Evolutionary conservation across 2,329 filamentous ascomycete genomes (phyloP).

Genomic region (Penicillium hesseltinei): DNA sequence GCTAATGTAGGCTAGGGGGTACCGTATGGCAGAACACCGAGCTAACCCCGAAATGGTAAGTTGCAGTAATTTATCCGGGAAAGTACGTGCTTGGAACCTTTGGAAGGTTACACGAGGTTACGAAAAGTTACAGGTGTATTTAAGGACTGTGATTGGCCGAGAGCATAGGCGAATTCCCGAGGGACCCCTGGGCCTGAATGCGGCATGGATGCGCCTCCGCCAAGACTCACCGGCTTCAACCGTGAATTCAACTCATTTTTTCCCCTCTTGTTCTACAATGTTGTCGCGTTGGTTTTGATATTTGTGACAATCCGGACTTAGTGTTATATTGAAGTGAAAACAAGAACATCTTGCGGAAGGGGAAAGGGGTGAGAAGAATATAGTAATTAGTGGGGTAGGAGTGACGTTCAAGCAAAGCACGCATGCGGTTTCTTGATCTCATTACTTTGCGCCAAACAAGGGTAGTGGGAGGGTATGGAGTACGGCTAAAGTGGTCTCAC

Average conservation of each 20-base stretch:
- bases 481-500: background rate
- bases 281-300: background rate
- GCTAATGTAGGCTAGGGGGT: background rate
- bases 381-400: no score
- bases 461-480: background rate
- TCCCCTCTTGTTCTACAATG: background rate
- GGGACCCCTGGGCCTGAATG: conserved; percentile 7
- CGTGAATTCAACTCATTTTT: background rate
- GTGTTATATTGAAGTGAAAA: no score
- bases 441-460: background rate
- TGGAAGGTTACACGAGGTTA: background rate
- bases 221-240: conserved; percentile 1
- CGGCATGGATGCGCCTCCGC: conserved; percentile 15
- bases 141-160: background rate
- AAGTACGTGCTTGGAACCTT: background rate
- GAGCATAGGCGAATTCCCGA: background rate
- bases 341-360: background rate
- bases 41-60: background rate
- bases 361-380: background rate
- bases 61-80: conserved; percentile 2
- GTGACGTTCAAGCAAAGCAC: background rate
- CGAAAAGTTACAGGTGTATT: background rate
- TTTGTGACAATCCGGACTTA: no score
- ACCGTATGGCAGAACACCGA: no score
- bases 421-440: background rate